Conservation (phyloP, 208 protist species). For the Angomonas deanei region DNA sequence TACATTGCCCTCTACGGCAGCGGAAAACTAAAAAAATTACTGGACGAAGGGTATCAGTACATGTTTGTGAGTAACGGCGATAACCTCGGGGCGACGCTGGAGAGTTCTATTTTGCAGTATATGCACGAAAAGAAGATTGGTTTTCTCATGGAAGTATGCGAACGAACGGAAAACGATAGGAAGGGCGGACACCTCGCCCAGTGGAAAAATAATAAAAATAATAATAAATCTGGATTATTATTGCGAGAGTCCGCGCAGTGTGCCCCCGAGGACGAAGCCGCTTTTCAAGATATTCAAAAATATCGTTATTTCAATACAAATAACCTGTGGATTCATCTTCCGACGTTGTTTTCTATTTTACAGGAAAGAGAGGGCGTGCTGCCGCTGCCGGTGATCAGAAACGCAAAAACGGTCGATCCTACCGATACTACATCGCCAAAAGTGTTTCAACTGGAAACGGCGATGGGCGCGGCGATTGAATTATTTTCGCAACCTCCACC, state of each 20-base stretch:
- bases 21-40: slow-evolving; percentile 82
- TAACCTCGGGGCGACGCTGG: slow-evolving; percentile 96
- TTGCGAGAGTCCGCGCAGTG: slow-evolving; percentile 90
- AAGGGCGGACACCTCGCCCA: slow-evolving; percentile 91
- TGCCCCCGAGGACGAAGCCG: slow-evolving; percentile 82
- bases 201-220: slow-evolving; percentile 7
- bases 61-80: slow-evolving; percentile 99
- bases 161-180: slow-evolving; percentile 87
- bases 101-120: slow-evolving; percentile 83
- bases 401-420: slow-evolving; percentile 83
- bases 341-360: slow-evolving; percentile 74
- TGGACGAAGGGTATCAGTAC: slow-evolving; percentile 90
- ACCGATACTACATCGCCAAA: slow-evolving; percentile 48
- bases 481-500: slow-evolving; percentile 59
- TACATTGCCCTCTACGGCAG: slow-evolving; percentile 92
- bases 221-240: slow-evolving; percentile 40
- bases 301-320: slow-evolving; percentile 99
- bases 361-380: slow-evolving; percentile 48
- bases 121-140: slow-evolving; percentile 69
- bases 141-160: slow-evolving; percentile 91
- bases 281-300: slow-evolving; percentile 96
- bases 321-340: slow-evolving; percentile 97
- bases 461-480: slow-evolving; percentile 96
- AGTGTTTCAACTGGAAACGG: slow-evolving; percentile 84
- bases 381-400: slow-evolving; percentile 78